A percentile compares a stretch with the other conserved stretches of the same genome.
Conservation (phyloP, 495 filamentous ascomycete genomes). For the Collariella sp. region DNA sequence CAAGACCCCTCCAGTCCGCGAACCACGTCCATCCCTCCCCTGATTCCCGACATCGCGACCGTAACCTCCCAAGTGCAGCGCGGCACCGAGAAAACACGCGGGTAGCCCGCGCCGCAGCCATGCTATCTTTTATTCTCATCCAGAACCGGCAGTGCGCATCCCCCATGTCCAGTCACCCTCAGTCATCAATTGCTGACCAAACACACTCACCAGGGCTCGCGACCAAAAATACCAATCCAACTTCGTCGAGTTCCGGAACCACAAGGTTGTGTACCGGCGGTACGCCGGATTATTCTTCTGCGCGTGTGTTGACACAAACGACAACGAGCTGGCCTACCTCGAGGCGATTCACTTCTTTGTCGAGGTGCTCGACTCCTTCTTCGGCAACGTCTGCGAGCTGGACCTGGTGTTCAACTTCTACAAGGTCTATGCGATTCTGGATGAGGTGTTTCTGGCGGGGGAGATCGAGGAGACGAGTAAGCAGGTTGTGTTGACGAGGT, state of each 20-base stretch:
- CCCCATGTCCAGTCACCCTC: neutral
- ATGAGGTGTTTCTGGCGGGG: constrained; percentile 89
- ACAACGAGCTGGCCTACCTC: constrained; percentile 94
- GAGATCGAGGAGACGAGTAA: constrained; percentile 99
- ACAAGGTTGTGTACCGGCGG: constrained; percentile 91
- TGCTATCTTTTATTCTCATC: constrained; percentile 91
- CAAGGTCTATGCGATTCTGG: constrained; percentile 97
- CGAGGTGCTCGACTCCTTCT: constrained; percentile 95
- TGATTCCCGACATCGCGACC: neutral
- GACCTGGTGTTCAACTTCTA: constrained; percentile 99
- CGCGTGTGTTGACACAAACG: constrained; percentile 96
- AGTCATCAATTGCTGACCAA: neutral
- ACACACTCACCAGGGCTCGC: constrained; percentile 57
- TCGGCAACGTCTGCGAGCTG: constrained; percentile 98
- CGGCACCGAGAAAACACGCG: constrained; percentile 7
- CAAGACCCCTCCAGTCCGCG: neutral
- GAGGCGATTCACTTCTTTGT: constrained; percentile 99
- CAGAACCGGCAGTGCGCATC: constrained; percentile 80
- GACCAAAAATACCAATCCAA: constrained; percentile 99
- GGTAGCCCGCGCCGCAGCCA: constrained; percentile 17
- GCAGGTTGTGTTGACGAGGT: constrained; percentile 86
- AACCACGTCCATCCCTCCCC: neutral
- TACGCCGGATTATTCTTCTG: constrained; percentile 98
- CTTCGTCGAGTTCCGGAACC: constrained; percentile 91
- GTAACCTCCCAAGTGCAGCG: neutral